These are phyloP conservation scores for Venturia effusa DNA, from an alignment of 2,329 filamentous ascomycete genomes.

Conservation along the genomic window DNA sequence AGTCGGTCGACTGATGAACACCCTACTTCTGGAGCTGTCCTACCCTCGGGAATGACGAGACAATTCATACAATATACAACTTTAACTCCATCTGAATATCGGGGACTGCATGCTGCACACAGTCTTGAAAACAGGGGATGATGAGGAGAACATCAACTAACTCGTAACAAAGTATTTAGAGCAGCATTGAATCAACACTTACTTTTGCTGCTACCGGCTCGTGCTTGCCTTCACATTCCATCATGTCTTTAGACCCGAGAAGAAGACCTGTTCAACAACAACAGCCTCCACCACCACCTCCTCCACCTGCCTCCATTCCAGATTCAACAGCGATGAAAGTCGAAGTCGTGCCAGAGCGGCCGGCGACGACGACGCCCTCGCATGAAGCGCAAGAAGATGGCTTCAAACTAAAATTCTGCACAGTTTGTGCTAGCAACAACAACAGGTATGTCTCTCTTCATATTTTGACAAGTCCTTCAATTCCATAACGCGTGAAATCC, in stretches of 20 bases:
- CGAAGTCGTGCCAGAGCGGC: neutral
- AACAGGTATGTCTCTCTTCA: constrained; percentile 55
- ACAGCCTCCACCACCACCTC: constrained; percentile 38
- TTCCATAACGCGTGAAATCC: neutral
- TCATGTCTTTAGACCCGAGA: constrained; percentile 4
- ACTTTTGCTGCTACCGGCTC: neutral
- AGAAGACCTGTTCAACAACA: neutral
- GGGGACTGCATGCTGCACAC: neutral
- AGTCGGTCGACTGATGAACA: constrained; percentile 41
- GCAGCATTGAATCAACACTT: neutral
- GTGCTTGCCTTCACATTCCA: neutral
- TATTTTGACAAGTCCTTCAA: neutral
- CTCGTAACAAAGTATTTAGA: neutral
- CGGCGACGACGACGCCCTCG: constrained; percentile 9
- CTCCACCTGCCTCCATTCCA: constrained; percentile 20
- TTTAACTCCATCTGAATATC: constrained; percentile 3
- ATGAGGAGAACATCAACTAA: neutral
- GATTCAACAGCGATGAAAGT: constrained; percentile 17
- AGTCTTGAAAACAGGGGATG: neutral
- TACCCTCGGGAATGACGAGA: constrained; percentile 44
- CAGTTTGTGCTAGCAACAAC: constrained; percentile 97
- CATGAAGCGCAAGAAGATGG: constrained; percentile 31
- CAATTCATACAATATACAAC: constrained; percentile 19
- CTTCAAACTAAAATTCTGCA: constrained; percentile 95
- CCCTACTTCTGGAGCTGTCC: constrained; percentile 71